These are phyloP conservation scores for Gracilaria domingensis DNA, from an alignment of 23 red algal species.

Conservation along the genomic window DNA sequence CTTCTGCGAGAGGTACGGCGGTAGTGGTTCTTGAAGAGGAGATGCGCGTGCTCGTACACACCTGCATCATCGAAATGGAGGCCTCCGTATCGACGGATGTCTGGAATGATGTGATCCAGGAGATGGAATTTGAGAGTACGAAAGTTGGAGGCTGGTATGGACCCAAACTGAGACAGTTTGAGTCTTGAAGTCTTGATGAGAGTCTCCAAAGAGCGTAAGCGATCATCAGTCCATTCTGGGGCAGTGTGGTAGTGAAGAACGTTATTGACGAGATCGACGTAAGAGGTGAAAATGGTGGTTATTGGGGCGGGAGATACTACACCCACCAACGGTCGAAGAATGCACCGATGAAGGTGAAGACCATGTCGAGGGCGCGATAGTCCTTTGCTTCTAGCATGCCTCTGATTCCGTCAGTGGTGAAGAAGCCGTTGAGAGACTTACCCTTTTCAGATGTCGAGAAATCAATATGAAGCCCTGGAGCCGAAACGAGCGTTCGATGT, in stretches of 20 bases:
- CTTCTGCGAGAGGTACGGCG: neutral
- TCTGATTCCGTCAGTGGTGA: constrained; percentile 19
- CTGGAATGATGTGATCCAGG: constrained; percentile 22
- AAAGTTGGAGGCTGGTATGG: neutral
- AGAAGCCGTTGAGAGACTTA: constrained; percentile 16
- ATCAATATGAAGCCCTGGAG: constrained; percentile 15
- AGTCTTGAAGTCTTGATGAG: constrained; percentile 19
- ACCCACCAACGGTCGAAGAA: constrained; percentile 37
- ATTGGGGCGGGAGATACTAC: constrained; percentile 15
- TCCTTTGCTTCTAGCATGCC: constrained; percentile 57
- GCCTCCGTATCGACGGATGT: neutral
- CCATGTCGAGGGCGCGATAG: constrained; percentile 49
- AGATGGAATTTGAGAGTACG: constrained; percentile 36
- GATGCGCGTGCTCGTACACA: constrained; percentile 39
- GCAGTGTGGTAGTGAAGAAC: neutral
- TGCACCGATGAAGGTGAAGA: constrained; percentile 43
- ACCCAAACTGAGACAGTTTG: neutral
- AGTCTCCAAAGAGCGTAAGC: neutral
- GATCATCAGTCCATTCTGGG: neutral
- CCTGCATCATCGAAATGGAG: constrained; percentile 25
- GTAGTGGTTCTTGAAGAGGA: constrained; percentile 35
- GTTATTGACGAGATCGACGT: constrained; percentile 14
- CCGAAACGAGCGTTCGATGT: neutral
- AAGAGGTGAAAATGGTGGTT: constrained; percentile 3
- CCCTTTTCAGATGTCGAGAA: constrained; percentile 23